A percentile compares a stretch with the other conserved stretches of the same genome.
Evolutionary conservation across 2,329 filamentous ascomycete genomes (phyloP).

Genomic region (Nemania diffusa): DNA sequence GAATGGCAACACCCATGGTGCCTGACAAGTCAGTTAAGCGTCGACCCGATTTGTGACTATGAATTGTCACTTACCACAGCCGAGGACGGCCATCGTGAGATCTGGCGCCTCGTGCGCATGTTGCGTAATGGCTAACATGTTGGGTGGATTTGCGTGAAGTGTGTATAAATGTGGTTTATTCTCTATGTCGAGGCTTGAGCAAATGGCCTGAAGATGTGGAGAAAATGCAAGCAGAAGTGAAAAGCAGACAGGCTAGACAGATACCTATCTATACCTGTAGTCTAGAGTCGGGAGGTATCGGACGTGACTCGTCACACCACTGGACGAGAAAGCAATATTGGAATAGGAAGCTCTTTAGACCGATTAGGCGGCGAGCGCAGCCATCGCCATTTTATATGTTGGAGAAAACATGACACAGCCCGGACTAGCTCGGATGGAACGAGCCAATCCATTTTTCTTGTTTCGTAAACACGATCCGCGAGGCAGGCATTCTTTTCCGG

Average conservation of each 20-base stretch:
- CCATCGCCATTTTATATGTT: slow-evolving; percentile 25
- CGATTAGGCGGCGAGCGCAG: neutral
- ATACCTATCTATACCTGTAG: too few relatives aligned
- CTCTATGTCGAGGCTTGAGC: neutral
- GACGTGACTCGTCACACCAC: neutral
- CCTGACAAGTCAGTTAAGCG: slow-evolving; percentile 57
- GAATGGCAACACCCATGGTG: slow-evolving; percentile 86
- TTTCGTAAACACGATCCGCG: slow-evolving; percentile 13
- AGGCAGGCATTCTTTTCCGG: slow-evolving; percentile 22
- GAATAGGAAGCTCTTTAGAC: slow-evolving; percentile 1
- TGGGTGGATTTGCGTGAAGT: slow-evolving; percentile 22
- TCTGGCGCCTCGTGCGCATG: slow-evolving; percentile 54
- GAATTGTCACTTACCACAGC: slow-evolving; percentile 71
- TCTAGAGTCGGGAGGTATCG: neutral
- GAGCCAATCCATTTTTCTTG: slow-evolving; percentile 24
- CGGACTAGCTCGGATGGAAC: neutral
- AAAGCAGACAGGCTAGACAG: neutral
- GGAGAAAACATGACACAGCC: slow-evolving; percentile 10
- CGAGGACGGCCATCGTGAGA: slow-evolving; percentile 81
- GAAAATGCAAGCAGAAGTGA: neutral
- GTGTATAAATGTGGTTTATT: neutral
- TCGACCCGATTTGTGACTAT: neutral
- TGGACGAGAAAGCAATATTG: neutral
- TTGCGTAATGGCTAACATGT: slow-evolving; percentile 49
- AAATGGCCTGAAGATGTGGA: neutral